Evolutionary conservation across 306 rosid genomes (phyloP).

Genomic region (Corylus americana): DNA sequence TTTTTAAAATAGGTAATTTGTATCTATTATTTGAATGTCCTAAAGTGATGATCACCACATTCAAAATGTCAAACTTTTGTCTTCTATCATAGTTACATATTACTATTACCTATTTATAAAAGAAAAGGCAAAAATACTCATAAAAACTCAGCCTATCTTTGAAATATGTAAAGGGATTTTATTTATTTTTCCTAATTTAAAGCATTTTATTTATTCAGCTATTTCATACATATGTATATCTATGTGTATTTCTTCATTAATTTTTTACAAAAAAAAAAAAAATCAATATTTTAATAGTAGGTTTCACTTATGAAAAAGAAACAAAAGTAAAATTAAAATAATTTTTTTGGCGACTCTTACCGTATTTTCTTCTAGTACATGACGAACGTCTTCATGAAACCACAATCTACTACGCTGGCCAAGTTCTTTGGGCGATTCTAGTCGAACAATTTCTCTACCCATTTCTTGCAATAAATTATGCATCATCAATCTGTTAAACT

Average conservation of each 20-base stretch:
- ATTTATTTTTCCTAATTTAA: too few species aligned
- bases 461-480: slow-evolving; percentile 45
- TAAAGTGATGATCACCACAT: background rate
- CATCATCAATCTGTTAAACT: slow-evolving; percentile 15
- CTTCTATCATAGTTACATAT: too few species aligned
- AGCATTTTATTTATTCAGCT: background rate
- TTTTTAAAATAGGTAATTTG: background rate
- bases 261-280: too few species aligned
- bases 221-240: background rate
- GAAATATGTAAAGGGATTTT: background rate
- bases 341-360: background rate
- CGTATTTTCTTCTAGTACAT: background rate
- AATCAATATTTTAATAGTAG: slow-evolving; percentile 10
- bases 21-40: background rate
- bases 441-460: slow-evolving; percentile 37
- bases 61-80: too few species aligned
- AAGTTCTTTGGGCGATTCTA: slow-evolving; percentile 22
- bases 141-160: background rate
- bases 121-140: too few species aligned
- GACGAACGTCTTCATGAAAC: slow-evolving; percentile 34
- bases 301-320: slow-evolving; percentile 35
- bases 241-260: background rate
- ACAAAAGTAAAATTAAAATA: background rate
- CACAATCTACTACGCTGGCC: slow-evolving; percentile 35
- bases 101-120: background rate